Evolutionary conservation across 371 early-diverging fungal species (phyloP), one percentile per base, ranked within the genome.

Genomic region (Quaeritorhiza haematococci): DNA sequence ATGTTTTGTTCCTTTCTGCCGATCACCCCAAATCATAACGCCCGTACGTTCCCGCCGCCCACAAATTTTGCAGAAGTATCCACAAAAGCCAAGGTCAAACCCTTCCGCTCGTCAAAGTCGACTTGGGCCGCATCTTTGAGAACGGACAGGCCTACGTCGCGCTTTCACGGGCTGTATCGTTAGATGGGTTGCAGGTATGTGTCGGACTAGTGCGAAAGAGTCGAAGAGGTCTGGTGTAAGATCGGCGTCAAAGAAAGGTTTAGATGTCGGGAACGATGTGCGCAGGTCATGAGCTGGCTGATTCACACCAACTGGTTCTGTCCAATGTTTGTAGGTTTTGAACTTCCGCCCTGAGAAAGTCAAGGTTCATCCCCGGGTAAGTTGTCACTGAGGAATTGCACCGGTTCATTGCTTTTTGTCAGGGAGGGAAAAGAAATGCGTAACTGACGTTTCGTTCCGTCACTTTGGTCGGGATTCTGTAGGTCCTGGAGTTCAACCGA

Each of bases 21-120:
- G 23, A 19, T 28, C 7, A 24, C 27, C 49, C 19, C 47, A 21
- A 53, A 30, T 42, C n/a, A 13, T 35, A 19, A 15, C 27, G 54
- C 27, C 49, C 1, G 32, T 47, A 34, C n/a, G n/a, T n/a, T n/a
- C n/a, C n/a, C n/a, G n/a, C n/a, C n/a, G n/a, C n/a, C 33, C 43
- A 28, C 8, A 33, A 2, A 53, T 33, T 27, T 32, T 51, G 15
- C 55, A 67, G 66, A 58, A 72, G 63, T 33, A 92, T 94, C 42
- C 94, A 95, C 71, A 94, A 94, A 66, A 83, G 85, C 49, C 96
- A 94, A 69, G 96, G 95, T 0, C 92, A 92, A 67, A 93, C 94
- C 21, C 73, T 96, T 48, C 82, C 85, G 26, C 69, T 79, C 2
- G 79, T 92, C 4, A 67, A 80, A 38, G 89, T 94, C 3, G 92